Percentiles rank a stretch among this genome's conserved stretches.
These are phyloP conservation scores for Beauveria varroae DNA, from an alignment of 2,329 filamentous ascomycete genomes.

Conservation along the genomic window DNA sequence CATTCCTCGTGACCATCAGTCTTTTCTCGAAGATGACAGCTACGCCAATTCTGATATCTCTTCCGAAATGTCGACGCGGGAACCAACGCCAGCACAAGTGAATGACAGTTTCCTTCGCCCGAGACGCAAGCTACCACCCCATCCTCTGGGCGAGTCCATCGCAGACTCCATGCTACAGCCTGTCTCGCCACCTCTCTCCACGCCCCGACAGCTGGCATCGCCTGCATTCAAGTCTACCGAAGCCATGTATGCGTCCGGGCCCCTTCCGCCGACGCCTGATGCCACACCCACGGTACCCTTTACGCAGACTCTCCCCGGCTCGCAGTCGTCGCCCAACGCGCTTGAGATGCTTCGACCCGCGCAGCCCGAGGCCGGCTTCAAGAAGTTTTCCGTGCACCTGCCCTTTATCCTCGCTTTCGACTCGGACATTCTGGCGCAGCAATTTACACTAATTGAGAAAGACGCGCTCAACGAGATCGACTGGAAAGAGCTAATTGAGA, in stretches of 20 bases:
- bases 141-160: constrained; percentile 24
- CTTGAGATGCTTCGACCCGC: constrained; percentile 28
- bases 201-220: constrained; percentile 4
- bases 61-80: constrained; percentile 53
- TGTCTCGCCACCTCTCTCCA: constrained; percentile 7
- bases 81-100: constrained; percentile 25
- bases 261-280: constrained; percentile 42
- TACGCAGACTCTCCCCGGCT: constrained; percentile 18
- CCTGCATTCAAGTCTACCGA: constrained; percentile 1
- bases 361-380: constrained; percentile 21
- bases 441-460: constrained; percentile 80
- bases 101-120: constrained; percentile 8
- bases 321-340: background rate
- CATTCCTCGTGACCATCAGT: constrained; percentile 26
- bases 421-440: constrained; percentile 69
- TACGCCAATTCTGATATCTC: constrained; percentile 51
- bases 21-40: constrained; percentile 44
- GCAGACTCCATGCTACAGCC: constrained; percentile 6
- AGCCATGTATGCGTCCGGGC: constrained; percentile 23
- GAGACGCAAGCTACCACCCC: constrained; percentile 23
- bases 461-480: constrained; percentile 80
- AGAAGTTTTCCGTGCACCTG: constrained; percentile 51
- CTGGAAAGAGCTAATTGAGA: constrained; percentile 79
- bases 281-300: constrained; percentile 37
- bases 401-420: constrained; percentile 78